Evolutionary conservation across 805 yeast genomes (phyloP), one percentile per base, ranked within the genome.

Genomic region (Spathaspora arborariae): DNA sequence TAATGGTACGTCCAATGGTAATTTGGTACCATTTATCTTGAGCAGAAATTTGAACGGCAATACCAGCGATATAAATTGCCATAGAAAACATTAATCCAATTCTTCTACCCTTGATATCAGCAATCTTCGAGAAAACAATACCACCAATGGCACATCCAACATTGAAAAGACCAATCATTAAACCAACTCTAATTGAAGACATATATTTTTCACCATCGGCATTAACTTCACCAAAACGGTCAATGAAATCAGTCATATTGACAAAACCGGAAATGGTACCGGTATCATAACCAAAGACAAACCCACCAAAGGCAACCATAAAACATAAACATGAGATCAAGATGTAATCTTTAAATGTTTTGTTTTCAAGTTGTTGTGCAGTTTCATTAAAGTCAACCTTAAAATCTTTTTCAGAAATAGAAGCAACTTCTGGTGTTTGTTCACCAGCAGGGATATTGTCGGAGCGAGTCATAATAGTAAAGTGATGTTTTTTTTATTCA

Each of bases 101-200:
- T 61, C 80, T 80, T 68, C 89, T 74, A 54, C 89, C 89, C 51
- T 67, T 68, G 19, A 68, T 58, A 58, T 85, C 89, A 60, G 79
- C 86, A 24, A 72, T 49, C 57, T 75, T 80, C 47, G 82, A 75
- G 38, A 84, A 65, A 42, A 77, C 65, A 21, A 84, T 59, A 63
- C 88, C 85, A 62, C 91, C 92, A 46, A 85, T 66, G 45, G 87
- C 86, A 72, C 88, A 82, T 47, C 88, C 88, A 55, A 81, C 66
- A 63, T 82, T 82, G 71, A 83, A 84, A 45, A 79, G 67, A 33
- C 81, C 64, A 42, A 80, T 78, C 44, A 80, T 70, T 46, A 79
- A 65, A 43, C 84, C 84, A 16, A 74, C 70, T 57, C 81, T 66
- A 11, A 71, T 71, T 49, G 73, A 63, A n/a, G 76, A 66, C 42